Evolutionary conservation across 768 basidiomycete genomes (phyloP), one percentile per base, ranked within the genome.

Genomic region (Trametes villosa): DNA sequence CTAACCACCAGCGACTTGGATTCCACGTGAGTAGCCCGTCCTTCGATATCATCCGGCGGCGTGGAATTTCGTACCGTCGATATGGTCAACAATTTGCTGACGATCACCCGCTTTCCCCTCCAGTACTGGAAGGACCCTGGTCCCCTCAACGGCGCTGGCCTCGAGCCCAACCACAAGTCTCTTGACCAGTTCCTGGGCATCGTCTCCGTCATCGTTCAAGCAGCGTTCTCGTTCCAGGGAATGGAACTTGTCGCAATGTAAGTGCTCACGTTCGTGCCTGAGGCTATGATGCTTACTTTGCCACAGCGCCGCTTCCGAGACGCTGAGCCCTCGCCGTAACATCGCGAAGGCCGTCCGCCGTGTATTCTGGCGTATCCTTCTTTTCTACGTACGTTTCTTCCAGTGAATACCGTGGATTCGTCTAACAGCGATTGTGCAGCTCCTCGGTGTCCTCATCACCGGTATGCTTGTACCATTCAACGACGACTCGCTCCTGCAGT

Each of bases 401-500:
- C 4, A 20, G 8, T 55, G 22, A 24, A 18, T 8, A 6, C 12
- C 30, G 20, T 22, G 22, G 41, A 45, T 17, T 8, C 9, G 3
- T 34, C 31, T 57, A 13, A 44, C 24, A 27, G 7, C 2, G 18
- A 12, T 4, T 33, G 3, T 30, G n/a, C 33, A 87, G 84, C 80
- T 91, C 61, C 76, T 90, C 48, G 89, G 88, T 31, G 79, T 91
- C 58, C 69, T 91, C 57, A 83, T 89, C 70, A 85, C 88, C 38
- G 91, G 91, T 59, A 86, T 94, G 86, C 79, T 93, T 40, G 89
- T 95, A 44, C 83, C 89, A 1, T 89, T 81, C 64, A 77, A 86
- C 67, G 86, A 93, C 70, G 68, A 72, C 0, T 69, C 73, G 12
- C 76, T 92, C 41, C 78, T 88, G 41, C 69, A 74, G 56, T 61